Percentiles rank a stretch among this genome's conserved stretches.
These are phyloP conservation scores for Talaromyces sp. DNA, from an alignment of 2,329 filamentous ascomycete species.

Conservation along the genomic window DNA sequence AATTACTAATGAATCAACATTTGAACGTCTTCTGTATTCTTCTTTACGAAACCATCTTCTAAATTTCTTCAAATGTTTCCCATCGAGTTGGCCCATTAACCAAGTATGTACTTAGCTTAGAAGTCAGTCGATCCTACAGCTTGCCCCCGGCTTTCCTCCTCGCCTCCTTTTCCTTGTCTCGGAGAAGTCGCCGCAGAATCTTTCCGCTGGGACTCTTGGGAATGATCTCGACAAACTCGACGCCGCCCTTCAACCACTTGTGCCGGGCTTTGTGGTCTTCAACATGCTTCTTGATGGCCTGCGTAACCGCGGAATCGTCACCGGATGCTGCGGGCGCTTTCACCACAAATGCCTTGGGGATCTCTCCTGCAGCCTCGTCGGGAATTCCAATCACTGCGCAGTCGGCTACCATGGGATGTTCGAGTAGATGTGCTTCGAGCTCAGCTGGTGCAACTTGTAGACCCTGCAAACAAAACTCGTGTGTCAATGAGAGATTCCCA, in stretches of 20 bases:
- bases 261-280: conserved; percentile 57
- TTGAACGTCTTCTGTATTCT: neutral
- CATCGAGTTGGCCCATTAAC: neutral
- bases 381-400: conserved; percentile 72
- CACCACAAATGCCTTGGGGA: conserved; percentile 61
- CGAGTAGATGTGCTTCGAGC: conserved; percentile 72
- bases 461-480: conserved; percentile 45
- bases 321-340: conserved; percentile 49
- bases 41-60: neutral
- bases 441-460: conserved; percentile 80
- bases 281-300: conserved; percentile 54
- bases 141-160: conserved; percentile 61
- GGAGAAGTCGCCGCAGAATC: conserved; percentile 58
- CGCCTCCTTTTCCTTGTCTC: conserved; percentile 68
- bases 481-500: neutral
- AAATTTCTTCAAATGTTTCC: neutral
- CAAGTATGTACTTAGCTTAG: too few species aligned
- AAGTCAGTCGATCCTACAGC: conserved; percentile 54
- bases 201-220: conserved; percentile 60
- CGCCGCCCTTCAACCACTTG: conserved; percentile 58
- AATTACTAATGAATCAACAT: neutral
- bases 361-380: conserved; percentile 55
- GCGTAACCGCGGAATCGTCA: conserved; percentile 47
- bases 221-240: conserved; percentile 53
- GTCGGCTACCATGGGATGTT: conserved; percentile 69